phyloP scores from a whole-genome alignment of 202 grass and related monocot species.

The Miscanthus sacchariflorus region DNA sequence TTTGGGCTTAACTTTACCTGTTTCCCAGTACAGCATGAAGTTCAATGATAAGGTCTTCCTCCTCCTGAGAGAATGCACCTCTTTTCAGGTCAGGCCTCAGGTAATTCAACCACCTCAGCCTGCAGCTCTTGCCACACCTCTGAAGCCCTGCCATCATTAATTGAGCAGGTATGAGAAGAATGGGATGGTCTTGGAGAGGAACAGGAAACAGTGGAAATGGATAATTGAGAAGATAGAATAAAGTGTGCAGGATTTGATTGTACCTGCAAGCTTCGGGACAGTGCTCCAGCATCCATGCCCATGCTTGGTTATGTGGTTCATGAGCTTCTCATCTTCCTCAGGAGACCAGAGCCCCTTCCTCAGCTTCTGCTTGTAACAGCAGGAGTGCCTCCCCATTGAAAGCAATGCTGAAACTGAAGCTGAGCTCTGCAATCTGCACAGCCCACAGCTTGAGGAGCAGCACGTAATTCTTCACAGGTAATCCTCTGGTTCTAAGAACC shows the following conservation, averaged over 20 bases:
- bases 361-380: conserved; percentile 91
- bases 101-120: conserved; percentile 98
- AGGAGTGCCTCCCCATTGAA: conserved; percentile 84
- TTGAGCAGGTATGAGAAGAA: conserved; percentile 23
- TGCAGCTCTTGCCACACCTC: conserved; percentile 98
- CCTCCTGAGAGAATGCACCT: conserved; percentile 78
- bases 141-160: conserved; percentile 77
- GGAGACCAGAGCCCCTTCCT: conserved; percentile 92
- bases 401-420: conserved; percentile 46
- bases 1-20: conserved; percentile 52
- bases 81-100: conserved; percentile 90
- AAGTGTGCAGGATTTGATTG: conserved; percentile 30
- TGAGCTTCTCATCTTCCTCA: conserved; percentile 89
- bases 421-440: conserved; percentile 42
- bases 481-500: conserved; percentile 25
- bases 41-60: conserved; percentile 74
- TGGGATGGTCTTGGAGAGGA: conserved; percentile 31
- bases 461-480: conserved; percentile 27
- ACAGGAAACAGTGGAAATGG: not conserved
- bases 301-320: conserved; percentile 82
- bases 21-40: conserved; percentile 80
- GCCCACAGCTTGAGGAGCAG: conserved; percentile 2
- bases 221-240: conserved; percentile 29
- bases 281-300: conserved; percentile 94
- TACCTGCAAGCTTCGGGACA: conserved; percentile 88